phyloP scores from a whole-genome alignment of 2,329 filamentous ascomycete genomes.

The Botrytis fragariae region DNA sequence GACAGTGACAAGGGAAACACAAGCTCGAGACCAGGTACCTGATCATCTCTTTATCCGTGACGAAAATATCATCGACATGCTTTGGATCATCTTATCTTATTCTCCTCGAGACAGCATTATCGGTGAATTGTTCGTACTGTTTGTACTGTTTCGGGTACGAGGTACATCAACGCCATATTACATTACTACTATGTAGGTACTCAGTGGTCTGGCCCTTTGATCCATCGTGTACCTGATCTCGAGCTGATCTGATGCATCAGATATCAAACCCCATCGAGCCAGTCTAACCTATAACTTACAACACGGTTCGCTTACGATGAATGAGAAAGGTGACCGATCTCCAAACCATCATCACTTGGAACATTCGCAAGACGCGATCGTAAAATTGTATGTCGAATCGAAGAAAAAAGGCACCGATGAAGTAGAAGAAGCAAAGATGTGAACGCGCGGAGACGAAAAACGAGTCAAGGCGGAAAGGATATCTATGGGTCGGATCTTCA shows the following conservation, averaged over 20 bases:
- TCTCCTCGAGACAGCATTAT: constrained; percentile 1
- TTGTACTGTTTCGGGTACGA: too few species aligned
- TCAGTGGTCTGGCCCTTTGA: background rate
- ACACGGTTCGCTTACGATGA: background rate
- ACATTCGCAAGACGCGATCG: background rate
- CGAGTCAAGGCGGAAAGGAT: background rate
- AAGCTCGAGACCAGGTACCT: background rate
- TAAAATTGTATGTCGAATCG: background rate
- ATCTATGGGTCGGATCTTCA: background rate
- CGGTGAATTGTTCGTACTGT: background rate
- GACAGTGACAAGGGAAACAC: background rate
- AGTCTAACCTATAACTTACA: background rate
- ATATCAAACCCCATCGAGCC: background rate
- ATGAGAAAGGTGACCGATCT: background rate
- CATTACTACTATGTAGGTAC: background rate
- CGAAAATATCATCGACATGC: background rate
- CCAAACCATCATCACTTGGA: background rate
- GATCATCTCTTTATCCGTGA: background rate
- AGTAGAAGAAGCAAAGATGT: background rate
- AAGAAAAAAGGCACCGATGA: background rate
- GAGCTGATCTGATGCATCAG: background rate
- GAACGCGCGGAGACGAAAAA: background rate
- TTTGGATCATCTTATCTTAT: background rate
- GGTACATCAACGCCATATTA: background rate
- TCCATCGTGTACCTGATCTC: background rate